Conservation (phyloP, 768 basidiomycete genomes). For the Lactarius indigo region DNA sequence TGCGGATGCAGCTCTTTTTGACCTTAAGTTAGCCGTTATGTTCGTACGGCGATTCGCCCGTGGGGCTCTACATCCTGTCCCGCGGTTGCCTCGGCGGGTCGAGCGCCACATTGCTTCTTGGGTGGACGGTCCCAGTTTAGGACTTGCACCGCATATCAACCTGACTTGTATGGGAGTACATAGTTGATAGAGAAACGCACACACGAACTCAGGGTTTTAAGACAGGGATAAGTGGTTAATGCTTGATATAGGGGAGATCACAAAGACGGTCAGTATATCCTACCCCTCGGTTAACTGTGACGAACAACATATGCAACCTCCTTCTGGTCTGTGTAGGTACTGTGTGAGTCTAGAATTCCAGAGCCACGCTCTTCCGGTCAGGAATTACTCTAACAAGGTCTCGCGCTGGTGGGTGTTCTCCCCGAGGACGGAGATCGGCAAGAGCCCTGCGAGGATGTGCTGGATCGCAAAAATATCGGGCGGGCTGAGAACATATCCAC, state of each 20-base stretch:
- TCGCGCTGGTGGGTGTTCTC: neutral
- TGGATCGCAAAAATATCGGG: neutral
- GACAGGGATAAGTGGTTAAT: neutral
- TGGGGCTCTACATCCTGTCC: neutral
- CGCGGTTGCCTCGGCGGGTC: neutral
- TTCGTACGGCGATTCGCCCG: neutral
- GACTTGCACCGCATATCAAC: neutral
- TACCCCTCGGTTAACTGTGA: neutral
- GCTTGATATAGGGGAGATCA: neutral
- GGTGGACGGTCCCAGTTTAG: neutral
- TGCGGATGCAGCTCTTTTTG: neutral
- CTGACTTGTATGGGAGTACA: neutral
- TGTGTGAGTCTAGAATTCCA: neutral
- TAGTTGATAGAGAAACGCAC: neutral
- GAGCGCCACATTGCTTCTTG: neutral
- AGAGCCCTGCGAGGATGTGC: neutral
- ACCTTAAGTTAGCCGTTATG: neutral
- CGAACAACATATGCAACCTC: neutral
- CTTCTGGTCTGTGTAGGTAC: no score
- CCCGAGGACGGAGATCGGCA: constrained; percentile 1
- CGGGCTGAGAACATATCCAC: neutral
- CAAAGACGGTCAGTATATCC: neutral
- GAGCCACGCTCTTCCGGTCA: neutral
- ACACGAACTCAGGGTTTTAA: neutral
- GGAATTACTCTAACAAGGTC: neutral